These are phyloP conservation scores for Arthroderma uncinatum DNA, from an alignment of 2,329 filamentous ascomycete genomes.

Conservation along the genomic window DNA sequence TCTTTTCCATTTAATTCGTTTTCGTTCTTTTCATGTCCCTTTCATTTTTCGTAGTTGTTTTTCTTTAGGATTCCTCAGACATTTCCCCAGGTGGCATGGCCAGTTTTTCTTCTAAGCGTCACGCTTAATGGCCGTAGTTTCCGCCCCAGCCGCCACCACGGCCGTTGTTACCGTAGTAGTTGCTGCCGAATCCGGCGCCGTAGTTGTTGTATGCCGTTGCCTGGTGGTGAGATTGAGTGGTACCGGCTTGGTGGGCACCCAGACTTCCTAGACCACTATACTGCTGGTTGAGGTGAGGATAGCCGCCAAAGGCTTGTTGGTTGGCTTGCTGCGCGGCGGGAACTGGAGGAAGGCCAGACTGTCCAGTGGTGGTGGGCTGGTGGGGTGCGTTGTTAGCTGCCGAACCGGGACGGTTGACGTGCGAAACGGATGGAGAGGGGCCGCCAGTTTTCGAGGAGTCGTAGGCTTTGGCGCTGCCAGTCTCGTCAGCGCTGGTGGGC, in stretches of 20 bases:
- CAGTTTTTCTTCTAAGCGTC: neutral
- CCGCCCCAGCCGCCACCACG: slow-evolving; percentile 37
- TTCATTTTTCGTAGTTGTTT: neutral
- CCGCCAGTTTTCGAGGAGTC: slow-evolving; percentile 46
- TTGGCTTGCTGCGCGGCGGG: slow-evolving; percentile 39
- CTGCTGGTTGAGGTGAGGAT: slow-evolving; percentile 45
- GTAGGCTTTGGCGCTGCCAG: slow-evolving; percentile 42
- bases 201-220: slow-evolving; percentile 34
- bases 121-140: slow-evolving; percentile 36
- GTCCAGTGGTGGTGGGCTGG: slow-evolving; percentile 35
- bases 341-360: slow-evolving; percentile 44
- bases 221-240: slow-evolving; percentile 31
- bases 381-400: slow-evolving; percentile 48
- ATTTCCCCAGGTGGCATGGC: neutral
- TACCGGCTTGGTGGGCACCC: slow-evolving; percentile 32
- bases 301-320: slow-evolving; percentile 48
- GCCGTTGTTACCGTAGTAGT: slow-evolving; percentile 35
- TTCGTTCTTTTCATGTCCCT: slow-evolving; percentile 5
- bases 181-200: slow-evolving; percentile 30
- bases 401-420: slow-evolving; percentile 52
- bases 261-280: slow-evolving; percentile 36
- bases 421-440: slow-evolving; percentile 51
- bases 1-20: slow-evolving; percentile 5
- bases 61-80: neutral
- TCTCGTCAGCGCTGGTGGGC: slow-evolving; percentile 40